Evolutionary conservation across 2,329 filamentous ascomycete species (phyloP).

Genomic region (Rhynchosporium graminicola): DNA sequence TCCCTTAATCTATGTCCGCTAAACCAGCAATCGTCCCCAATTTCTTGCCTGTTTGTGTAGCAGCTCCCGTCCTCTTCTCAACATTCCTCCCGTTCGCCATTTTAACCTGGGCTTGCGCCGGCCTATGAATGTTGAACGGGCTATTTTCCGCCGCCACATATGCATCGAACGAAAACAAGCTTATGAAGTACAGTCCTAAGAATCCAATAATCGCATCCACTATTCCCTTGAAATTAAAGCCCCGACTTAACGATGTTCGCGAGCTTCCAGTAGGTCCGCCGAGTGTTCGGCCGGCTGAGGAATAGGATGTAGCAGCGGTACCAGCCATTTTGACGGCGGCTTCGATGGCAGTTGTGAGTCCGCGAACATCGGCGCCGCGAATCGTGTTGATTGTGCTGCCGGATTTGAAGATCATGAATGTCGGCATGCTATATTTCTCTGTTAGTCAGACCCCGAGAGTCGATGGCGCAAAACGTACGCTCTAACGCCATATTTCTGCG

Average conservation of each 20-base stretch:
- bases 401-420: slow-evolving; percentile 87
- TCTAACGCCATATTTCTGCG: slow-evolving; percentile 74
- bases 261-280: slow-evolving; percentile 45
- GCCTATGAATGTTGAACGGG: slow-evolving; percentile 54
- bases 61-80: slow-evolving; percentile 38
- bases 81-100: slow-evolving; percentile 18
- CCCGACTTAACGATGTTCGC: slow-evolving; percentile 30
- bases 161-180: slow-evolving; percentile 64
- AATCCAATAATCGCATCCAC: slow-evolving; percentile 55
- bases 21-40: slow-evolving; percentile 41
- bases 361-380: slow-evolving; percentile 76
- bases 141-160: slow-evolving; percentile 63
- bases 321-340: slow-evolving; percentile 60
- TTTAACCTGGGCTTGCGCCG: slow-evolving; percentile 27
- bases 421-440: slow-evolving; percentile 66
- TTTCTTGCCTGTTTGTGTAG: slow-evolving; percentile 37
- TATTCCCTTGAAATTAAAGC: slow-evolving; percentile 46
- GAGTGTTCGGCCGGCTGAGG: slow-evolving; percentile 58
- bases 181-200: slow-evolving; percentile 61
- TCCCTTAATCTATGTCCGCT: slow-evolving; percentile 12
- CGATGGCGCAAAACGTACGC: slow-evolving; percentile 53
- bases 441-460: slow-evolving; percentile 16
- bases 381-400: slow-evolving; percentile 74
- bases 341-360: slow-evolving; percentile 74
- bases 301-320: slow-evolving; percentile 51